Evolutionary conservation across 352 stramenopile genomes (phyloP).

Genomic region (Phytophthora citrophthora): DNA sequence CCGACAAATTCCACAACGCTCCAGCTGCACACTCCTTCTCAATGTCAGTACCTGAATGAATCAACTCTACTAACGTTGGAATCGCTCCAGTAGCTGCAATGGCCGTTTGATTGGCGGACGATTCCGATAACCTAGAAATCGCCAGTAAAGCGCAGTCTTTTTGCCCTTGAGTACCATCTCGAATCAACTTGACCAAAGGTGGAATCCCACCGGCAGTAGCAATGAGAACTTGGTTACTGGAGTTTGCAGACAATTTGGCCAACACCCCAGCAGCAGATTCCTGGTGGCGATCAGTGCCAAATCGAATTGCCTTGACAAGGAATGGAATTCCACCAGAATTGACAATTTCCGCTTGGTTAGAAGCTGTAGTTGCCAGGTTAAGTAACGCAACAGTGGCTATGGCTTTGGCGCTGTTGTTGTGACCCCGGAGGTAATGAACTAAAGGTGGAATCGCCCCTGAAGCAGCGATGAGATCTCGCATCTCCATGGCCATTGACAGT

Average conservation of each 20-base stretch:
- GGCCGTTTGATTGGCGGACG: too few species aligned
- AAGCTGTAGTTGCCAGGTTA: neutral
- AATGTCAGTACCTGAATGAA: neutral
- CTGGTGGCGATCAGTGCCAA: neutral
- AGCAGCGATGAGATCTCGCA: constrained; percentile 5
- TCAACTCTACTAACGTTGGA: neutral
- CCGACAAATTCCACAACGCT: neutral
- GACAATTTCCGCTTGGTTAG: neutral
- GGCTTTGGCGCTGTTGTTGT: neutral
- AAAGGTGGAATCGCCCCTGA: constrained; percentile 13
- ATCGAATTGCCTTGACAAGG: neutral
- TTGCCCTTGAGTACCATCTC: neutral
- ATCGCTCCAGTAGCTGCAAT: neutral
- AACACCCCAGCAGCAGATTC: neutral
- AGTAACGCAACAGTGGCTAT: neutral
- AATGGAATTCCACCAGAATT: neutral
- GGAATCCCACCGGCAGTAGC: neutral
- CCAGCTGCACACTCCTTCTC: neutral
- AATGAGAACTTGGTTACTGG: neutral
- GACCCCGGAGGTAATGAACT: neutral
- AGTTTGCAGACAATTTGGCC: neutral
- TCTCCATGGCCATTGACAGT: constrained; percentile 8
- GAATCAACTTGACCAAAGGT: neutral
- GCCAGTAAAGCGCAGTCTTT: neutral
- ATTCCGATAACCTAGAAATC: neutral